A percentile compares a stretch with the other conserved stretches of the same genome.
Evolutionary conservation across 805 yeast genomes (phyloP).

Genomic region (Metschnikowia bowlesiae): DNA sequence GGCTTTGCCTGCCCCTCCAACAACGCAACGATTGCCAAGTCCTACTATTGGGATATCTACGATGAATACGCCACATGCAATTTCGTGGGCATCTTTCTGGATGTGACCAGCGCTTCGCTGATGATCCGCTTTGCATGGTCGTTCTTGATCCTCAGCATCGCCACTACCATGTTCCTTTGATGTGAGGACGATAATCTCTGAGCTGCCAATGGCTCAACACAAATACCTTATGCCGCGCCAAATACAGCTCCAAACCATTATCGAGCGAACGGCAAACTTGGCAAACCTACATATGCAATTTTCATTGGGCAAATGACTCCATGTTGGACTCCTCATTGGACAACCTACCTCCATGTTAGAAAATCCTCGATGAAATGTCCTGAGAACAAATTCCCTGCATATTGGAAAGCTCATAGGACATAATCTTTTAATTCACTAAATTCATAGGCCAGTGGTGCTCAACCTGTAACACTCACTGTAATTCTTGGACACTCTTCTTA

Average conservation of each 20-base stretch:
- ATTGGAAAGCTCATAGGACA: not conserved
- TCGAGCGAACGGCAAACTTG: too few species aligned
- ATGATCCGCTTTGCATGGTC: constrained; percentile 7
- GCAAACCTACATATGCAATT: not conserved
- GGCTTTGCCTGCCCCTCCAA: constrained; percentile 68
- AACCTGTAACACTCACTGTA: not conserved
- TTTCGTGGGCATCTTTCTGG: constrained; percentile 25
- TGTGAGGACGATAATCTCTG: not conserved
- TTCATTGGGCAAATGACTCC: not conserved
- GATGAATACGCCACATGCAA: constrained; percentile 33
- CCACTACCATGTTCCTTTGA: constrained; percentile 2
- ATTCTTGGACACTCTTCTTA: not conserved
- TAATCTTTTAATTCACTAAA: not conserved
- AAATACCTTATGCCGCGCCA: too few species aligned
- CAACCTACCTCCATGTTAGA: too few species aligned
- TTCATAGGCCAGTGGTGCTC: not conserved
- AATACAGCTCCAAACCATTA: too few species aligned
- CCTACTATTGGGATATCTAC: constrained; percentile 42
- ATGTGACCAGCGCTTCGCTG: constrained; percentile 4
- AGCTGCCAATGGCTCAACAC: not conserved
- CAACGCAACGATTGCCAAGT: constrained; percentile 29
- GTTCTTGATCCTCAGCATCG: not conserved
- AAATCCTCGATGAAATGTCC: too few species aligned
- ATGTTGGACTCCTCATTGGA: too few species aligned
- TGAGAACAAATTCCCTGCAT: not conserved